These are phyloP conservation scores for Beauveria australis DNA, from an alignment of 2,329 filamentous ascomycete species.

Conservation along the genomic window DNA sequence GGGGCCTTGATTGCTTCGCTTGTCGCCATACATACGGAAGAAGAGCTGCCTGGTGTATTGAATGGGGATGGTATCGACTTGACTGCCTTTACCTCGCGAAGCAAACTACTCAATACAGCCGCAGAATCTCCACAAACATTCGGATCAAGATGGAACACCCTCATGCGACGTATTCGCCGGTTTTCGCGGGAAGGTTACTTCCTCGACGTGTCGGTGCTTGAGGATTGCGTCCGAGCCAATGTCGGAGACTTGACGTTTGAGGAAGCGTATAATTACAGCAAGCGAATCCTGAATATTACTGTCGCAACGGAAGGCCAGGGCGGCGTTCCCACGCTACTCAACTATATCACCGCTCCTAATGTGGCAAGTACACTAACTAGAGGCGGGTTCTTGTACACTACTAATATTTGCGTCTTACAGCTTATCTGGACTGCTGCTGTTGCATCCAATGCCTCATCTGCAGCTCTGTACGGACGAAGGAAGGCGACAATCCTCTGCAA, in stretches of 20 bases:
- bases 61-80: constrained; percentile 76
- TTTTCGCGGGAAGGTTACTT: constrained; percentile 75
- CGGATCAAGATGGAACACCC: constrained; percentile 44
- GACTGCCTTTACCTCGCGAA: constrained; percentile 57
- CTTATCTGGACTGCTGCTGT: constrained; percentile 75
- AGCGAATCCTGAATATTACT: constrained; percentile 84
- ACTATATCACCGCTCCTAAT: constrained; percentile 88
- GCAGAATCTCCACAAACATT: constrained; percentile 29
- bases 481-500: constrained; percentile 67
- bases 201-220: constrained; percentile 71
- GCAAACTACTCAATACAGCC: constrained; percentile 22
- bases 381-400: neutral
- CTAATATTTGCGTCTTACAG: constrained; percentile 26
- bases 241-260: constrained; percentile 88
- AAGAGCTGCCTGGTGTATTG: constrained; percentile 70
- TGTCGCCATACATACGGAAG: constrained; percentile 78
- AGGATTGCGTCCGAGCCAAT: constrained; percentile 76
- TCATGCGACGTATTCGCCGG: constrained; percentile 57
- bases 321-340: constrained; percentile 76
- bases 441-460: constrained; percentile 62
- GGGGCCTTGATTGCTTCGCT: constrained; percentile 84
- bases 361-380: constrained; percentile 52
- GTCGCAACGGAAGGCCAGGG: constrained; percentile 67
- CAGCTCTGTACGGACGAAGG: constrained; percentile 56
- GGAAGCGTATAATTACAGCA: constrained; percentile 80